Conservation (phyloP, 2,329 filamentous ascomycete species). For the Orbilia ellipsospora region DNA sequence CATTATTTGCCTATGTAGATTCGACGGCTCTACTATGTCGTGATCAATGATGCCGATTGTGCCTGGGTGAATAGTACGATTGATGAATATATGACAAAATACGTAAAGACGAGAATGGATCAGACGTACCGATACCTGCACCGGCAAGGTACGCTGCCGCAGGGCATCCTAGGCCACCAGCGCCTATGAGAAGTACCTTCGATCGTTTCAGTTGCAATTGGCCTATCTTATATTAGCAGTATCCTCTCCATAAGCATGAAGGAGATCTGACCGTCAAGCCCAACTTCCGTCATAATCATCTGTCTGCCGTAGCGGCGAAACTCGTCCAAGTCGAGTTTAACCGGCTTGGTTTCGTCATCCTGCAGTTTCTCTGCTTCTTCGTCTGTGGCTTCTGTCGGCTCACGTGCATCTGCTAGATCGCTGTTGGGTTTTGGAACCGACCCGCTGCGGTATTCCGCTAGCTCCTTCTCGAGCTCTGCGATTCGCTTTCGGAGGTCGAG, state of each 20-base stretch:
- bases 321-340: constrained; percentile 71
- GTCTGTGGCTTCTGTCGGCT: constrained; percentile 62
- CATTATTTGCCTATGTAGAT: constrained; percentile 90
- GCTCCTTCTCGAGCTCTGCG: constrained; percentile 65
- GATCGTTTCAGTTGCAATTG: constrained; percentile 78
- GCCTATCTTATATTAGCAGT: constrained; percentile 65
- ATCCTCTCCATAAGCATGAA: neutral
- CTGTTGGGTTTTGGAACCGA: constrained; percentile 14
- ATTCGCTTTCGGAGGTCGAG: constrained; percentile 66
- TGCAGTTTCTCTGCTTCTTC: constrained; percentile 56
- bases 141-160: constrained; percentile 92
- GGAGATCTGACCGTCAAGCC: constrained; percentile 72
- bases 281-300: constrained; percentile 85
- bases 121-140: constrained; percentile 72
- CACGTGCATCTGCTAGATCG: constrained; percentile 61
- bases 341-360: constrained; percentile 61
- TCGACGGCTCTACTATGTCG: constrained; percentile 87
- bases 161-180: constrained; percentile 90
- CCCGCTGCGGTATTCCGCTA: constrained; percentile 60
- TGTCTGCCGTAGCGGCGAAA: constrained; percentile 90
- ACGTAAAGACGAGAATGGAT: neutral
- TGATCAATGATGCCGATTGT: constrained; percentile 86
- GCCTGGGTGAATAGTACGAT: constrained; percentile 63
- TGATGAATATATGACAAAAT: neutral
- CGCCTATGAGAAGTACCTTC: constrained; percentile 82